Evolutionary conservation across 305 asterid species (phyloP), one percentile per base, ranked within the genome.

Genomic region (Fraxinus velutina): DNA sequence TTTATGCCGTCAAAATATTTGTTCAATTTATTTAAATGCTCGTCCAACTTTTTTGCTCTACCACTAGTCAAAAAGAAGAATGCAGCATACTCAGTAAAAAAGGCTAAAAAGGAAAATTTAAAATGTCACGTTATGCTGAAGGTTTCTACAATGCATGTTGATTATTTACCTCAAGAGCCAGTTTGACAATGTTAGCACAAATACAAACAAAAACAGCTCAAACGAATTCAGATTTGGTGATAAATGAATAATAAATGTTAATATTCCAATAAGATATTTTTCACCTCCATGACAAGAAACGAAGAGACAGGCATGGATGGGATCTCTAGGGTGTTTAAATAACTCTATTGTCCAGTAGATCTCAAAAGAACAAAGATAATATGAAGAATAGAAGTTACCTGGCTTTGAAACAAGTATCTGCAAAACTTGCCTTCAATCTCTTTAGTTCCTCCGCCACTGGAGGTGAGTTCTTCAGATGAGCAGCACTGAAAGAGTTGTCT

Each of bases 1-100:
- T 90, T 84, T 83, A 89, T 70, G 73, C 84, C 92, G 75, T 92
- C 98, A 83, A 57, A 76, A 83, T 73, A 92, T 82, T 89, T 92
- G 90, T 81, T 79, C 88, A 94, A 81, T 88, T 87, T 94, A 85
- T 89, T 90, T 84, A 96, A 82, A 83, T 82, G 93, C 71, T 93
- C 97, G 21, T 91, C 98, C 32, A 93, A 83, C 86, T 86, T 96
- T 86, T 87, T 92, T 50, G 90, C 94, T 88, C 98, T 93, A 81
- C 90, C 96, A 60, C 99, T 96, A 78, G 79, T 82, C 87, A 90
- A 81, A 87, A 50, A 83, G 81, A 87, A 83, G 50, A 75, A 84
- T 21, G 37, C 44, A 82, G 71, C 66, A 36, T 83, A 27, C 73
- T 85, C 85, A 89, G 86, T 13, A 2, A 70, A 15, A 70, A 70